These are phyloP conservation scores for Podospora fimiseda DNA, from an alignment of 495 filamentous ascomycete genomes.

Conservation along the genomic window DNA sequence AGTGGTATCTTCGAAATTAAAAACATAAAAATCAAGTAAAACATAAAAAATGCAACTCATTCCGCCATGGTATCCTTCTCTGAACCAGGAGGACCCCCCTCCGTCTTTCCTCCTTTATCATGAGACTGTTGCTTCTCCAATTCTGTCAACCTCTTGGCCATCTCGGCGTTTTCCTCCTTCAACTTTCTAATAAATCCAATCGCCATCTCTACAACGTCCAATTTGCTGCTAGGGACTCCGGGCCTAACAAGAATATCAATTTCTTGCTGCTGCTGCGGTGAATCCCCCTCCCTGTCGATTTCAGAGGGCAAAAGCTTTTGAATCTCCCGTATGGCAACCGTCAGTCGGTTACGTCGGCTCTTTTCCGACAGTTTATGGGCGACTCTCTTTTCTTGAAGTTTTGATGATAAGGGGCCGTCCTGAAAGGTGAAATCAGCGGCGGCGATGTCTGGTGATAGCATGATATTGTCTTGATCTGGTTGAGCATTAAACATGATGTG, in stretches of 20 bases:
- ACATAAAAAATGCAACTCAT: too few species aligned
- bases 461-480: background rate
- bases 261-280: background rate
- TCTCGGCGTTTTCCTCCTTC: slow-evolving; percentile 19
- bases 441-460: background rate
- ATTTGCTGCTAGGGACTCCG: slow-evolving; percentile 22
- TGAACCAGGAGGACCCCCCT: too few species aligned
- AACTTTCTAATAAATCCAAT: slow-evolving; percentile 24
- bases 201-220: slow-evolving; percentile 29
- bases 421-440: slow-evolving; percentile 3
- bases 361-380: slow-evolving; percentile 33
- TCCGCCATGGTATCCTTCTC: background rate
- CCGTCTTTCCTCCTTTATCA: slow-evolving; percentile 5
- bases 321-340: slow-evolving; percentile 28
- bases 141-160: slow-evolving; percentile 20
- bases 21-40: too few species aligned
- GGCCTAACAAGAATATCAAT: slow-evolving; percentile 7
- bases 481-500: slow-evolving; percentile 1
- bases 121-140: slow-evolving; percentile 11
- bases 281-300: background rate
- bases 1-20: too few species aligned
- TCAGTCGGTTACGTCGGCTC: slow-evolving; percentile 23
- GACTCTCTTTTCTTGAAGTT: slow-evolving; percentile 21
- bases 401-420: slow-evolving; percentile 11
- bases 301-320: slow-evolving; percentile 24